Evolutionary conservation across 495 filamentous ascomycete species (phyloP).

Genomic region (Hypoxylon lenormandii): DNA sequence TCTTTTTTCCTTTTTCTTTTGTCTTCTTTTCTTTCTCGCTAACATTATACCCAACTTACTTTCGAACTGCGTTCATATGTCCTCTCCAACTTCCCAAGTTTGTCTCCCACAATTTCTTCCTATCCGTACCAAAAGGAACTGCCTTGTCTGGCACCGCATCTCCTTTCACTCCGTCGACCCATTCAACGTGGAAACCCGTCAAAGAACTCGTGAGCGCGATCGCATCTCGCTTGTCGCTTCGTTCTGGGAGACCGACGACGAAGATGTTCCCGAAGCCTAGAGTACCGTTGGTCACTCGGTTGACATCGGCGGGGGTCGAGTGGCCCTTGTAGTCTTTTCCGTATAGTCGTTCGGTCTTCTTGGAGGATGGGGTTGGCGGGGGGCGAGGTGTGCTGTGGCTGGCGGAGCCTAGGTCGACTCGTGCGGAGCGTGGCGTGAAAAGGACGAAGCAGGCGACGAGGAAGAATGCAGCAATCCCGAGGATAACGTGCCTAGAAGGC

Average conservation of each 20-base stretch:
- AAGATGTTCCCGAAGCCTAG: slow-evolving; percentile 54
- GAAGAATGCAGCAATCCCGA: slow-evolving; percentile 10
- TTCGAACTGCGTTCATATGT: slow-evolving; percentile 54
- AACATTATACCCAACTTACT: slow-evolving; percentile 23
- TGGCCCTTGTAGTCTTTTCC: slow-evolving; percentile 30
- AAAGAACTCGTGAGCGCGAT: slow-evolving; percentile 50
- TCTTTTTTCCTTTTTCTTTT: too few species aligned
- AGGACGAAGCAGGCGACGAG: slow-evolving; percentile 18
- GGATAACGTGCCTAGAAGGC: slow-evolving; percentile 23
- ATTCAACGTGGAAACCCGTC: slow-evolving; percentile 53
- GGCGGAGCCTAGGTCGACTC: slow-evolving; percentile 4
- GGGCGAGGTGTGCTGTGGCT: slow-evolving; percentile 5
- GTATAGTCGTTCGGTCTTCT: slow-evolving; percentile 19
- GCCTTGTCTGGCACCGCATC: slow-evolving; percentile 51
- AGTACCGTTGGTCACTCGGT: slow-evolving; percentile 43
- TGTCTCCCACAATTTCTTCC: slow-evolving; percentile 37
- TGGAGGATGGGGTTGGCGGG: neutral
- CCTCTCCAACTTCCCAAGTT: slow-evolving; percentile 56
- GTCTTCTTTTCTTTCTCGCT: too few species aligned
- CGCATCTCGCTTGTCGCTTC: slow-evolving; percentile 57
- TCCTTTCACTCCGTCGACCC: slow-evolving; percentile 54
- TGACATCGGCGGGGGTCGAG: slow-evolving; percentile 23
- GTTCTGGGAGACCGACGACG: slow-evolving; percentile 53
- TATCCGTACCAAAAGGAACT: slow-evolving; percentile 33
- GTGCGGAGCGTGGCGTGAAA: slow-evolving; percentile 21